A percentile compares a stretch with the other conserved stretches of the same genome.
phyloP scores from a whole-genome alignment of 1,284 basidiomycete genomes.

The Tilletia indica region DNA sequence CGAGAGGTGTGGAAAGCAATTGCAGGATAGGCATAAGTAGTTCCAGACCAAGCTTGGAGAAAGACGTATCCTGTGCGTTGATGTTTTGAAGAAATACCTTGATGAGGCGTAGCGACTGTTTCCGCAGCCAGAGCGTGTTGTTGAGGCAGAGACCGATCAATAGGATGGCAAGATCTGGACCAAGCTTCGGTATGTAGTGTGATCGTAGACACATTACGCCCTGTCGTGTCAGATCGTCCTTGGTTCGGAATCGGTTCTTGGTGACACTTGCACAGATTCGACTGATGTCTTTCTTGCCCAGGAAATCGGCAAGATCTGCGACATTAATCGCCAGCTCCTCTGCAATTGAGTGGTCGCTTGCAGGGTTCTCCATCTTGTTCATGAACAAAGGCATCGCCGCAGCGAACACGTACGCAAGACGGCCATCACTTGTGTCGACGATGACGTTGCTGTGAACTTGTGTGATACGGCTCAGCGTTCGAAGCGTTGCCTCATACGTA shows the following conservation, averaged over 20 bases:
- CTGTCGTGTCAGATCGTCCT: conserved; percentile 89
- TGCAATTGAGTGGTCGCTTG: conserved; percentile 58
- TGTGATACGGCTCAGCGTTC: conserved; percentile 61
- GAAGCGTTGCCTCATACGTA: conserved; percentile 70
- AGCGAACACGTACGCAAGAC: conserved; percentile 79
- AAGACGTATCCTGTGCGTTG: conserved; percentile 66
- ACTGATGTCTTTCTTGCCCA: conserved; percentile 72
- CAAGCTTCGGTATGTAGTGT: conserved; percentile 66
- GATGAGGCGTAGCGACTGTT: conserved; percentile 80
- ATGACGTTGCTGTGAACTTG: conserved; percentile 65
- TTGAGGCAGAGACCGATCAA: conserved; percentile 85
- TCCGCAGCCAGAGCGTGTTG: conserved; percentile 74
- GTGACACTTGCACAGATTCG: conserved; percentile 86
- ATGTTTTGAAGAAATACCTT: conserved; percentile 83
- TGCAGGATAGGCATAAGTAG: conserved; percentile 85
- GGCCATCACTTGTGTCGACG: conserved; percentile 71
- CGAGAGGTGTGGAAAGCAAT: conserved; percentile 78
- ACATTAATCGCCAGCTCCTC: conserved; percentile 74
- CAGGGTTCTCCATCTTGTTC: conserved; percentile 67
- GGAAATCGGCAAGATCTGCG: conserved; percentile 69
- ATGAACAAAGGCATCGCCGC: conserved; percentile 85
- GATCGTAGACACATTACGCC: conserved; percentile 80
- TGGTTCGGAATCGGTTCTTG: conserved; percentile 81
- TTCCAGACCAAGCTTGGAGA: conserved; percentile 72
- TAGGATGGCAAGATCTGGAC: conserved; percentile 75